A percentile compares a stretch with the other conserved stretches of the same genome.
Evolutionary conservation across 2,329 filamentous ascomycete genomes (phyloP).

Genomic region (Aspergillus sp.): DNA sequence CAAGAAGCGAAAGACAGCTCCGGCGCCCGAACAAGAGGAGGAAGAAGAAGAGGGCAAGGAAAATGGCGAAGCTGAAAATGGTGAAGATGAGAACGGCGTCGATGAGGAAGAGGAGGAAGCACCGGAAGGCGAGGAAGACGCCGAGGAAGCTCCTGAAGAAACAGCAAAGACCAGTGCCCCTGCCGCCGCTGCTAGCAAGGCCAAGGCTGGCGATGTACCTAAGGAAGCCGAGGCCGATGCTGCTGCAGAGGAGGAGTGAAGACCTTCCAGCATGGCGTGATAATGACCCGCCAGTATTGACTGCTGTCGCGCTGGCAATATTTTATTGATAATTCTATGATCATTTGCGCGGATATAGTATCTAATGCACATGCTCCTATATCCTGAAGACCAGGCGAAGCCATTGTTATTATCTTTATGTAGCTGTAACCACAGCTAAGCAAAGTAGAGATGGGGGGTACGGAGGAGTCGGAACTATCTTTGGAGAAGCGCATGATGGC

Average conservation of each 20-base stretch:
- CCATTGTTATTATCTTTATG: neutral
- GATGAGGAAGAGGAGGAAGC: constrained; percentile 21
- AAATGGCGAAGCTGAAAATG: constrained; percentile 24
- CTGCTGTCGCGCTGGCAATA: neutral
- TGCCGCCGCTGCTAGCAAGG: constrained; percentile 35
- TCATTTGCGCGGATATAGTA: neutral
- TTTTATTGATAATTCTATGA: neutral
- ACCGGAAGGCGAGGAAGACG: constrained; percentile 20
- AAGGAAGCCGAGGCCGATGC: constrained; percentile 38
- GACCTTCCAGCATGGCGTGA: neutral
- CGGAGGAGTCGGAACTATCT: too few relatives aligned
- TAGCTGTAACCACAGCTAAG: neutral
- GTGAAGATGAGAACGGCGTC: constrained; percentile 20
- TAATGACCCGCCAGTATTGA: neutral
- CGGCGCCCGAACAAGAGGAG: constrained; percentile 21
- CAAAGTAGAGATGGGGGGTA: neutral
- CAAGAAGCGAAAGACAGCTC: constrained; percentile 37
- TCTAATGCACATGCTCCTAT: neutral
- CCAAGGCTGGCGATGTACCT: constrained; percentile 32
- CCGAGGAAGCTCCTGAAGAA: constrained; percentile 29
- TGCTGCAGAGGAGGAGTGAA: constrained; percentile 28
- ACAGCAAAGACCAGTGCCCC: constrained; percentile 38
- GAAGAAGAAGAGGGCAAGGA: constrained; percentile 16
- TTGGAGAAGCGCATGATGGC: too few relatives aligned
- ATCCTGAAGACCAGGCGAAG: neutral